Evolutionary conservation across 352 stramenopile species (phyloP), one percentile per base, ranked within the genome.

Genomic region (Pythium chondricola): DNA sequence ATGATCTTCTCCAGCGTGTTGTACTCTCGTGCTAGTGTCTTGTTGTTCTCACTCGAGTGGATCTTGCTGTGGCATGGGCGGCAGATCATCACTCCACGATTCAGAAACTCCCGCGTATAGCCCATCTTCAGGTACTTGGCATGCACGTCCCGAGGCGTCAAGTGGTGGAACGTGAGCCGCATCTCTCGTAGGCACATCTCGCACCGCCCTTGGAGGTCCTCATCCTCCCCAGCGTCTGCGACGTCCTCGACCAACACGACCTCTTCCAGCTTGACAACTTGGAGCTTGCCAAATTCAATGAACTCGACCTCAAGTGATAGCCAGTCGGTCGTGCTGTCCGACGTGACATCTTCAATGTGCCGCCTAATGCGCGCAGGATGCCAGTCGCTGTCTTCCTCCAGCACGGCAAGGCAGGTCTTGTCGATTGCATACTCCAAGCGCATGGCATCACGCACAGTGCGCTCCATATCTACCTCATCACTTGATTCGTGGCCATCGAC

Each of bases 1-100:
- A 97, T 75, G 40, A 98, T 88, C 60, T 93, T 92, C 10, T 97
- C 90, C 1, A 96, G 63, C 8, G 88, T 97, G 51, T 93, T 96
- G 69, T 87, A 98, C 18, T 95, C 67, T 2, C 69, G 65, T 6
- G 91, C 93, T 25, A 98, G 65, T 26, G 88, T 90, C 62, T 88
- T 85, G 59, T 97, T 93, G 59, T 88, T 69, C 50, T 97, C 85
- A 5, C 69, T 71, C 16, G 71, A 77, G 70, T 98, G 93, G 45
- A 98, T 84, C 42, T 88, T 86, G 58, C 69, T 90, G 47, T 97
- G 93, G 49, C 93, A 98, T 35, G 87, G 83, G 3, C 93, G 80
- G 58, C 93, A 98, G 35, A 97, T 96, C 67, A 83, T 63, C 38
- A 93, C 82, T 21, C 85, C 95, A 25, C 61, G 78, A 67, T 91